These are phyloP conservation scores for Sedum album DNA, from an alignment of 164 flowering plant species.

Conservation along the genomic window DNA sequence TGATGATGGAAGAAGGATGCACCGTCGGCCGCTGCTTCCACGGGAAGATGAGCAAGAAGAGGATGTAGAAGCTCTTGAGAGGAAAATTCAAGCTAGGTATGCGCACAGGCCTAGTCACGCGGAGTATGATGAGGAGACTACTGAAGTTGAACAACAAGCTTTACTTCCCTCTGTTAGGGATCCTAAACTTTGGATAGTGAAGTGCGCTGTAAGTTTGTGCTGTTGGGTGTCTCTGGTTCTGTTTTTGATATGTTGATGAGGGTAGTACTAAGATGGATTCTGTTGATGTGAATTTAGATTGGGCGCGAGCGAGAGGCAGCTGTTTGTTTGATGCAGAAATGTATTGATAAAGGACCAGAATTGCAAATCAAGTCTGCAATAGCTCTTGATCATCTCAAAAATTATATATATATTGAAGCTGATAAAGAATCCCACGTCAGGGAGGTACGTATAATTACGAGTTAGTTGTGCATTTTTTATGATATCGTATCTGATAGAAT, in stretches of 20 bases:
- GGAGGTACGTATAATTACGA: slow-evolving; percentile 52
- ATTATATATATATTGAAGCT: slow-evolving; percentile 85
- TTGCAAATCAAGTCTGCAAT: slow-evolving; percentile 78
- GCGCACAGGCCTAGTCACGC: slow-evolving; percentile 33
- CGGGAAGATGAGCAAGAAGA: slow-evolving; percentile 81
- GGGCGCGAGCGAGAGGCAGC: slow-evolving; percentile 92
- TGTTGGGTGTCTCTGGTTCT: background rate
- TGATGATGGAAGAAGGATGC: slow-evolving; percentile 56
- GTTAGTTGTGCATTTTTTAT: background rate
- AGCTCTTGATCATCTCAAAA: slow-evolving; percentile 93
- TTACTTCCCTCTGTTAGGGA: slow-evolving; percentile 90
- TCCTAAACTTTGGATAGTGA: slow-evolving; percentile 97
- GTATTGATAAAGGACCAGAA: slow-evolving; percentile 70
- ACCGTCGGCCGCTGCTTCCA: slow-evolving; percentile 50
- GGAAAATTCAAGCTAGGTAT: slow-evolving; percentile 68
- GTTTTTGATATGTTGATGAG: background rate
- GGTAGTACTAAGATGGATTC: background rate
- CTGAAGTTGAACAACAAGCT: slow-evolving; percentile 96
- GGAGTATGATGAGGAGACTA: slow-evolving; percentile 86
- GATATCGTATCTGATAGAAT: background rate
- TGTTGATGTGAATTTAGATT: slow-evolving; percentile 32
- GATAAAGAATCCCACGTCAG: slow-evolving; percentile 96
- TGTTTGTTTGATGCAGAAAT: slow-evolving; percentile 90
- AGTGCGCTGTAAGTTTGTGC: slow-evolving; percentile 70
- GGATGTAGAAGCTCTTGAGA: slow-evolving; percentile 76